A percentile compares a stretch with the other conserved stretches of the same genome.
Evolutionary conservation across 495 filamentous ascomycete genomes (phyloP).

Genomic region (Xylaria longipes): DNA sequence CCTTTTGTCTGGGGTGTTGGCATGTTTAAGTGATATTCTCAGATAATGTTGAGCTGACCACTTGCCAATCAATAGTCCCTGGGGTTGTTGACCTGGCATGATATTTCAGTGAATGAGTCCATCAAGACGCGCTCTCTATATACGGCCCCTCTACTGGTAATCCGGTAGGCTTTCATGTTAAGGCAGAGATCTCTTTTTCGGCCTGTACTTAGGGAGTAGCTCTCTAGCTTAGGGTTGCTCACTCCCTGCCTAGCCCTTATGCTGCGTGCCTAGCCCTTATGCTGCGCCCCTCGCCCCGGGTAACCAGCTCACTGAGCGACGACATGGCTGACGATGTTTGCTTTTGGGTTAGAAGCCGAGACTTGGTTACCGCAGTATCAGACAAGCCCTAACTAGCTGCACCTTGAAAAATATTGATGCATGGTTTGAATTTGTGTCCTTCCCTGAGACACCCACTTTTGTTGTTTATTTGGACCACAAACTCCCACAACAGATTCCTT

Average conservation of each 20-base stretch:
- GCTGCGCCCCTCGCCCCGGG: background rate
- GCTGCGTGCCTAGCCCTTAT: background rate
- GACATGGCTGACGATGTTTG: slow-evolving; percentile 18
- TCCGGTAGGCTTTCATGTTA: too few relatives aligned
- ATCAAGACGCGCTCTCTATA: background rate
- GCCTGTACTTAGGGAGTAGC: background rate
- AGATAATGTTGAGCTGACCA: background rate
- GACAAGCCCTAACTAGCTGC: slow-evolving; percentile 1
- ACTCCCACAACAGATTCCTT: slow-evolving; percentile 6
- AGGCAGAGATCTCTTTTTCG: background rate
- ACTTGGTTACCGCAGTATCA: slow-evolving; percentile 9
- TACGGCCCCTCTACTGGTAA: background rate
- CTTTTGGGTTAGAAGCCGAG: background rate
- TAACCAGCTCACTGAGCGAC: background rate
- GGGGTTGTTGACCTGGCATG: background rate
- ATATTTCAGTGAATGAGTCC: background rate
- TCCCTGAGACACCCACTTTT: background rate
- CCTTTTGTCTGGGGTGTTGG: background rate
- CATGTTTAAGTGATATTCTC: too few relatives aligned
- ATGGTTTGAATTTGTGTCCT: background rate
- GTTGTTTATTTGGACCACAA: slow-evolving; percentile 1
- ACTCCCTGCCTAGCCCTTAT: background rate
- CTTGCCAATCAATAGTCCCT: background rate
- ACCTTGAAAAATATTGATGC: slow-evolving; percentile 5
- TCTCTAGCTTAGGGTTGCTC: background rate